Base-by-base conservation (phyloP, 768 basidiomycete species). In the Obba rivulosa region DNA sequence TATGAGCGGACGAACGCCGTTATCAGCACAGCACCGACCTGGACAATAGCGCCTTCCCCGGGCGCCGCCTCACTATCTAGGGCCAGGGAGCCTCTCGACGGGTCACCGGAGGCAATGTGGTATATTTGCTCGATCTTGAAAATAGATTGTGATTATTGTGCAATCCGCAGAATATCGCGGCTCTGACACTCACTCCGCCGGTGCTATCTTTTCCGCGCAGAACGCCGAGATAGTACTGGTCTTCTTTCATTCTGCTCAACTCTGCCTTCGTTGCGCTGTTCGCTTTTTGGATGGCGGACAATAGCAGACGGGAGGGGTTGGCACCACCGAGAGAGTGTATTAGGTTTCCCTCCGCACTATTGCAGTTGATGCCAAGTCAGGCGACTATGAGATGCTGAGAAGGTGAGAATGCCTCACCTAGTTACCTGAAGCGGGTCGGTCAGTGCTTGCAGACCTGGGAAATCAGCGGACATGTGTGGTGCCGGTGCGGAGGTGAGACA, bases 271-370 rank as follows among this genome's bases (percentile, higher is more conserved):
- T 31, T 34, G 20, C 1, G 24, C n/a, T 11, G 2, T 63, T 59
- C 9, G 66, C 67, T 3, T 65, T 61, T 17, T 69, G 68, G 18
- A 89, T 76, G 7, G 77, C 77, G 13, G 63, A 56, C 14, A 90
- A 69, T 5, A 91, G 71, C 4, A 83, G 64, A 25, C 74, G 69
- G 0, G 83, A 77, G 0, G 88, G 85, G 52, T 84, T 89, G 16
- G 64, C 55, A 34, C 66, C 59, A 53, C 85, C 68, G 1, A 90
- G 63, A 4, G 74, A 61, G 42, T 81, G 74, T 37, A 92, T 67
- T 54, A 92, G 73, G 57, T 90, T 92, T 2, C 87, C 88, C 64
- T 86, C 80, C 5, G 78, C 73, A 23, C 86, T 86, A 51, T 13
- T n/a, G 16, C 36, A 39, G 21, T 17, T 7, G 13, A 41, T 8